These are phyloP conservation scores for Rhizopus delemar DNA, from an alignment of 371 early-diverging fungal genomes.

Conservation along the genomic window DNA sequence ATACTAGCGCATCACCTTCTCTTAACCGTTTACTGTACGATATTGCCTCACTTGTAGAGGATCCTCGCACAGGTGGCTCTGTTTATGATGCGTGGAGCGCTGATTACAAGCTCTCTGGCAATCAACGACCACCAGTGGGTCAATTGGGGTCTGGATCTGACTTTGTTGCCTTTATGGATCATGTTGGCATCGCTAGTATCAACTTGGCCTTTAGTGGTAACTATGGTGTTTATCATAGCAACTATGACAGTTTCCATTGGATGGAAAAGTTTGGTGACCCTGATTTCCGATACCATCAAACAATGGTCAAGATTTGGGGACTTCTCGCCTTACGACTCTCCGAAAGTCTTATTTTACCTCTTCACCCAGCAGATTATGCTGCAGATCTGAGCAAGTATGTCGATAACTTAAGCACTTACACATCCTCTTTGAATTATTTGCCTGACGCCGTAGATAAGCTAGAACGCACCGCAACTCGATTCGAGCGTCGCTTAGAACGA, in stretches of 20 bases:
- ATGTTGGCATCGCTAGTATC: slow-evolving; percentile 62
- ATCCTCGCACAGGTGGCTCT: slow-evolving; percentile 50
- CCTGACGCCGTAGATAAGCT: slow-evolving; percentile 14
- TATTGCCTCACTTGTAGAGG: slow-evolving; percentile 50
- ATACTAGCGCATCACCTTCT: slow-evolving; percentile 55
- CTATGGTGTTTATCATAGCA: slow-evolving; percentile 67
- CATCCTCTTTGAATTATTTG: slow-evolving; percentile 19
- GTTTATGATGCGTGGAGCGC: slow-evolving; percentile 59
- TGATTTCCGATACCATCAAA: slow-evolving; percentile 56
- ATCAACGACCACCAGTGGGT: slow-evolving; percentile 25
- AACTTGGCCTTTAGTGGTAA: slow-evolving; percentile 53
- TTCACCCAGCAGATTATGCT: slow-evolving; percentile 44
- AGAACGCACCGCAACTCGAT: slow-evolving; percentile 1
- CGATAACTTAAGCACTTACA: slow-evolving; percentile 12
- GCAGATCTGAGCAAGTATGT: slow-evolving; percentile 22
- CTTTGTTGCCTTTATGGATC: slow-evolving; percentile 60
- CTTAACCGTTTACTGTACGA: slow-evolving; percentile 53
- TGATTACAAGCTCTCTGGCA: slow-evolving; percentile 13
- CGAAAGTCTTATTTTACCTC: slow-evolving; percentile 40
- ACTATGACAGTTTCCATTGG: slow-evolving; percentile 64
- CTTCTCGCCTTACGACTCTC: slow-evolving; percentile 44
- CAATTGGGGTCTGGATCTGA: slow-evolving; percentile 64
- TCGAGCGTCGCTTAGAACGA: slow-evolving; percentile 14
- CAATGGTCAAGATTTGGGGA: slow-evolving; percentile 51
- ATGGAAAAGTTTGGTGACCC: slow-evolving; percentile 71